Evolutionary conservation across 2,329 filamentous ascomycete genomes (phyloP).

Genomic region (Sporothrix sp.): DNA sequence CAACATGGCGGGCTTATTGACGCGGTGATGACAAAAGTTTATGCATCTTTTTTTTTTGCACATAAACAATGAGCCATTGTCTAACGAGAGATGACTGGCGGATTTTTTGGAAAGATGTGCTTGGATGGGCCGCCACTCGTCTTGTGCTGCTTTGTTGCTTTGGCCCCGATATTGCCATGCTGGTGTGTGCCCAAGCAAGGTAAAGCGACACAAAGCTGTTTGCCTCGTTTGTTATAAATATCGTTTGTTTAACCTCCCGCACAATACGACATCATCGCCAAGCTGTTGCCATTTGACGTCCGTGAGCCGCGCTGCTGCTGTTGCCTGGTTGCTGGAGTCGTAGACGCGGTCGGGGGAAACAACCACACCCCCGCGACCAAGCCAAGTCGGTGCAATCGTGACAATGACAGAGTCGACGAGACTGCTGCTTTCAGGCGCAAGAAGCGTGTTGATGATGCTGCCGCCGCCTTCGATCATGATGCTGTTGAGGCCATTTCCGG

Average conservation of each 20-base stretch:
- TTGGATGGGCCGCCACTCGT: too few relatives aligned
- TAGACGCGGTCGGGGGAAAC: constrained; percentile 58
- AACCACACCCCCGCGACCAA: constrained; percentile 73
- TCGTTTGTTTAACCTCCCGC: constrained; percentile 39
- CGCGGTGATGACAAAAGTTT: neutral
- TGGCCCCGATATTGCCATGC: too few relatives aligned
- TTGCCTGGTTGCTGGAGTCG: constrained; percentile 39
- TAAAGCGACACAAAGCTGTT: neutral
- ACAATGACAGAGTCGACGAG: constrained; percentile 68
- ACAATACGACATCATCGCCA: constrained; percentile 75
- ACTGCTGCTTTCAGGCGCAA: constrained; percentile 50
- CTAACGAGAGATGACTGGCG: neutral
- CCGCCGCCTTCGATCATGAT: constrained; percentile 91
- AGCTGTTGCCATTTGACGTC: constrained; percentile 66
- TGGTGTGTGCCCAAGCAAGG: too few relatives aligned
- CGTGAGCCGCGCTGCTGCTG: constrained; percentile 54
- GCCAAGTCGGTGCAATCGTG: constrained; percentile 80
- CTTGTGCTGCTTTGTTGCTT: too few relatives aligned
- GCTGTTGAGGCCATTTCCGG: constrained; percentile 53
- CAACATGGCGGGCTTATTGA: too few relatives aligned
- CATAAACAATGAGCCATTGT: neutral
- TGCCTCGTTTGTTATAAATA: too few relatives aligned
- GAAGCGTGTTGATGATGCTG: constrained; percentile 67
- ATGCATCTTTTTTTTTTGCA: neutral
- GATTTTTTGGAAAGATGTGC: neutral